A percentile compares a stretch with the other conserved stretches of the same genome.
Conservation (phyloP, 1,139 yeast species). For the Pichia sp. region DNA sequence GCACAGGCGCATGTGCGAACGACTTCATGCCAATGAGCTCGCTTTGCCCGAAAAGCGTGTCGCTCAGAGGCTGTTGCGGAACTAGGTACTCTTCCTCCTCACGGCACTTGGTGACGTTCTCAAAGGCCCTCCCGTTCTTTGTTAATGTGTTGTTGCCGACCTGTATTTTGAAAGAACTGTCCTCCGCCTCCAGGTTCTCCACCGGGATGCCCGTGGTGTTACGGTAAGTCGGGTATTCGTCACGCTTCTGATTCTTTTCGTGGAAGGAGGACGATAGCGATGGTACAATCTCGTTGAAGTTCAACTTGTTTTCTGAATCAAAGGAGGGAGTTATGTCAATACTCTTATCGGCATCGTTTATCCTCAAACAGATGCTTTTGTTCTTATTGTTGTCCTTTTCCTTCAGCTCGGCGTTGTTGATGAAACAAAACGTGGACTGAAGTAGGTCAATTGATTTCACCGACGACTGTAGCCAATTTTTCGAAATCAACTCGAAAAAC, state of each 20-base stretch:
- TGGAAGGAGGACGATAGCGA: background rate
- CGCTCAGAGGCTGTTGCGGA: background rate
- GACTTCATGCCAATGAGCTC: background rate
- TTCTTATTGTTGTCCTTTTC: conserved; percentile 12
- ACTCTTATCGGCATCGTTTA: conserved; percentile 28
- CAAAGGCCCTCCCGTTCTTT: conserved; percentile 13
- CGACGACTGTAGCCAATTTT: conserved; percentile 37
- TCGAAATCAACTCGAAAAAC: conserved; percentile 41
- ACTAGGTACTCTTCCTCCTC: conserved; percentile 1
- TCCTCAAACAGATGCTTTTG: conserved; percentile 38
- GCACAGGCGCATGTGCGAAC: background rate
- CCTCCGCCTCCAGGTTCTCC: background rate
- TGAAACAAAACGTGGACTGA: conserved; percentile 42
- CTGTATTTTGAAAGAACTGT: conserved; percentile 21
- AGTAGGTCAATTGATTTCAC: conserved; percentile 34
- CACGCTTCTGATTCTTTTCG: background rate
- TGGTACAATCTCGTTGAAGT: conserved; percentile 6
- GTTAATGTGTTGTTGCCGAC: conserved; percentile 19
- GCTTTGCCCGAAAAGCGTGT: background rate
- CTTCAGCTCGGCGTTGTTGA: conserved; percentile 23
- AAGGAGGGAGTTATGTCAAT: conserved; percentile 22
- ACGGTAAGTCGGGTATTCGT: conserved; percentile 4
- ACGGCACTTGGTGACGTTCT: conserved; percentile 19
- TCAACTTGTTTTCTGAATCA: background rate
- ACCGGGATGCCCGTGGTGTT: background rate